Evolutionary conservation across 352 stramenopile species (phyloP).

Genomic region (Globisporangium ultimum): DNA sequence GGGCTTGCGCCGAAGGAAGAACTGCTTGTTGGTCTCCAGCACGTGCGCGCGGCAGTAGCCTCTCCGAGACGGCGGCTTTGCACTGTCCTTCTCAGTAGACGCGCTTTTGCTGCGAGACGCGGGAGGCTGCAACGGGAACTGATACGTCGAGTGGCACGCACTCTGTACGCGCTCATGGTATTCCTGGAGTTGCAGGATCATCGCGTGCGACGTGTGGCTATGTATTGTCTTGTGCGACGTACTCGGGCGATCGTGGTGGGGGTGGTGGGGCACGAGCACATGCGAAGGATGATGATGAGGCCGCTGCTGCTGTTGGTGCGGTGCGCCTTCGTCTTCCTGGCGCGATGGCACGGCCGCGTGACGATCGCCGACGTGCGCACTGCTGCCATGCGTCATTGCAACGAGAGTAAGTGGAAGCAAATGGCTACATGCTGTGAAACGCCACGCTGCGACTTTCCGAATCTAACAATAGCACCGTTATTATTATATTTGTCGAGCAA

Average conservation of each 20-base stretch:
- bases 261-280: not conserved
- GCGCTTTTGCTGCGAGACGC: not conserved
- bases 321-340: not conserved
- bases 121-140: constrained; percentile 22
- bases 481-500: not conserved
- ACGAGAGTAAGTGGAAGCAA: too few species aligned
- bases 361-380: too few species aligned
- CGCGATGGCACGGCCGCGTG: too few species aligned
- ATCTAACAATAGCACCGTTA: too few species aligned
- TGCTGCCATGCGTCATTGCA: too few species aligned
- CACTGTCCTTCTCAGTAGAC: not conserved
- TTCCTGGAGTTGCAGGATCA: constrained; percentile 57
- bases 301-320: not conserved
- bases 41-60: constrained; percentile 40
- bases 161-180: constrained; percentile 43
- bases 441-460: too few species aligned
- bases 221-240: constrained; percentile 16
- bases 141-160: constrained; percentile 51
- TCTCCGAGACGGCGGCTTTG: constrained; percentile 1
- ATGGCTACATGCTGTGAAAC: too few species aligned
- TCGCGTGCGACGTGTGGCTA: constrained; percentile 49
- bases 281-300: not conserved
- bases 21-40: constrained; percentile 34
- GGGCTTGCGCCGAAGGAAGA: constrained; percentile 20
- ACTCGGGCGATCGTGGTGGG: constrained; percentile 9